Evolutionary conservation across 192 early-diverging fungal species (phyloP), one percentile per base, ranked within the genome.

Genomic region (Coemansia aciculifera): DNA sequence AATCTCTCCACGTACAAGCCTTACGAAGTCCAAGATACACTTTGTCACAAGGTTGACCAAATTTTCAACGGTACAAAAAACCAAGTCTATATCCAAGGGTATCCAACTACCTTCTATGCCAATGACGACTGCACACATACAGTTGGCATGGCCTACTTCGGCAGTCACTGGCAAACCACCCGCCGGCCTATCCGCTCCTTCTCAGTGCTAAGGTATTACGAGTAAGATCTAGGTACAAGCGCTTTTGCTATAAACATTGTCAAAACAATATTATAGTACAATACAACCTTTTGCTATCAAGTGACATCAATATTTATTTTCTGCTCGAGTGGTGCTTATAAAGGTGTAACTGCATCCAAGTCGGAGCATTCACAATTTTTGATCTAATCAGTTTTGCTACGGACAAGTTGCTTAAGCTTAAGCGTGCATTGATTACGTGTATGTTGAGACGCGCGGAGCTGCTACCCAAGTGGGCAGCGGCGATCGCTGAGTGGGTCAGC

Each of bases 221-320:
- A 21, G 21, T 32, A 32, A 32, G 31, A 32, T 32, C 32, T 36
- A 73, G 27, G 56, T 81, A 23, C 75, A 76, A 40, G 40, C 15
- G 37, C 6, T 24, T 12, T 37, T 59, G 17, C 9, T 24, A 32
- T 32, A 32, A 5, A 32, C 31, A 32, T 32, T 32, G 31, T 32
- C 31, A 5, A 32, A 32, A 21, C 21, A 21, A 21, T 21, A 21
- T 21, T 21, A 21, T 21, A 21, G 21, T 21, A 21, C 21, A 21
- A 21, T 21, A 21, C 21, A 21, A 21, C 21, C 21, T 21, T 21
- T 21, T 21, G 21, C 21, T 21, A 21, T 21, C 21, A 21, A 21
- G 21, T 21, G 21, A 21, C 21, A 21, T 21, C 21, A 21, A 21
- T 21, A 21, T 21, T 21, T 21, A 21, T 21, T 21, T 21, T 21